Evolutionary conservation across 1,139 yeast species (phyloP).

Genomic region (Pichia sp.): DNA sequence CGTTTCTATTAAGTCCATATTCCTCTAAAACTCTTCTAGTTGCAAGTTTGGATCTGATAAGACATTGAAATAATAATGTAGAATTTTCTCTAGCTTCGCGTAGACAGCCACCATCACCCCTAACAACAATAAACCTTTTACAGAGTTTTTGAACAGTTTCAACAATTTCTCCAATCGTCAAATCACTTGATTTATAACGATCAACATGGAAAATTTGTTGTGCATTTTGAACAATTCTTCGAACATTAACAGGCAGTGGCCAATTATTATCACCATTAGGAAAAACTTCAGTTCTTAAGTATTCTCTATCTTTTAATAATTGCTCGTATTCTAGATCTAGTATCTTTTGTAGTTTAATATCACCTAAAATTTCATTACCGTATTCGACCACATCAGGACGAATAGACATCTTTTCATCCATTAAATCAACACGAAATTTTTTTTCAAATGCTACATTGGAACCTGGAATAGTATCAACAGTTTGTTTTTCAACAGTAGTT

Average conservation of each 20-base stretch:
- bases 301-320: constrained; percentile 66
- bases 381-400: constrained; percentile 75
- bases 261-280: constrained; percentile 91
- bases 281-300: constrained; percentile 74
- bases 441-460: constrained; percentile 76
- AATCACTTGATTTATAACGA: constrained; percentile 82
- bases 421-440: constrained; percentile 81
- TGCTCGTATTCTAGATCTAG: constrained; percentile 83
- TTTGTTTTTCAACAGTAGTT: constrained; percentile 93
- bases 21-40: constrained; percentile 89
- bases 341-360: constrained; percentile 69
- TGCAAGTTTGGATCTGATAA: constrained; percentile 87
- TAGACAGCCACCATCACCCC: constrained; percentile 72
- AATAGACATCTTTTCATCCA: constrained; percentile 59
- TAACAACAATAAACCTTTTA: constrained; percentile 60
- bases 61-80: constrained; percentile 80
- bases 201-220: constrained; percentile 96
- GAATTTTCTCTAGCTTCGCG: constrained; percentile 92
- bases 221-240: constrained; percentile 95
- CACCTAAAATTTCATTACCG: constrained; percentile 89
- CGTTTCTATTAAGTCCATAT: constrained; percentile 72
- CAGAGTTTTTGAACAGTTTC: constrained; percentile 66
- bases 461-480: constrained; percentile 95
- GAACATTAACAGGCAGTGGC: constrained; percentile 96
- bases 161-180: constrained; percentile 77